These are phyloP conservation scores for Eucalyptus erythrocorys DNA, from an alignment of 345 rosid genomes.

Conservation along the genomic window DNA sequence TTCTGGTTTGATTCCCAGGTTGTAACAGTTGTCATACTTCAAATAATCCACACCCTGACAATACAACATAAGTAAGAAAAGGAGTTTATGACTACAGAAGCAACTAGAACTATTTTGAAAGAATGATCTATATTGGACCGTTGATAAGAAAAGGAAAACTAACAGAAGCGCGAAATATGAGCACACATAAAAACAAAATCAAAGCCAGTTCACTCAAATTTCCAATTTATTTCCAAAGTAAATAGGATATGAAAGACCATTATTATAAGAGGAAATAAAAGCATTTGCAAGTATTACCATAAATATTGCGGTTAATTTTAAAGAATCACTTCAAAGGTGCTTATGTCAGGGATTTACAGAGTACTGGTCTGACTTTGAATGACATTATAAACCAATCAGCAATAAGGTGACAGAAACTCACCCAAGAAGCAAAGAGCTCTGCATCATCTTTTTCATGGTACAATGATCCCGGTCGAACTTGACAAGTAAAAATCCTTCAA, in stretches of 20 bases:
- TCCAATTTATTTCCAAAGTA: background rate
- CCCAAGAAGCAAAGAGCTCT: slow-evolving; percentile 82
- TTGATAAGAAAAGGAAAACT: background rate
- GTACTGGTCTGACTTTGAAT: background rate
- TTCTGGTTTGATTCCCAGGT: slow-evolving; percentile 68
- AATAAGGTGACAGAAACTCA: slow-evolving; percentile 22
- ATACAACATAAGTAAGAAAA: background rate
- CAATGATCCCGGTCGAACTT: slow-evolving; percentile 97
- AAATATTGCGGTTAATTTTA: background rate
- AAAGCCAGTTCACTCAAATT: background rate
- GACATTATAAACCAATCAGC: background rate
- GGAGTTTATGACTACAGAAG: background rate
- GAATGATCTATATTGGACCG: background rate
- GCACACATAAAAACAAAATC: background rate
- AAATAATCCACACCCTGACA: slow-evolving; percentile 87
- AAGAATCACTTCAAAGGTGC: background rate
- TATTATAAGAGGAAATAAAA: background rate
- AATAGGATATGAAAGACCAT: background rate
- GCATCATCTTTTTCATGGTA: slow-evolving; percentile 84
- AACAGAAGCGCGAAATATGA: background rate
- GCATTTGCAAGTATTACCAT: background rate
- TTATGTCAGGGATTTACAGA: background rate
- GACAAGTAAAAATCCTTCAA: slow-evolving; percentile 69
- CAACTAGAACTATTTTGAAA: background rate
- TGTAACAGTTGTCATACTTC: slow-evolving; percentile 95